A percentile compares a stretch with the other conserved stretches of the same genome.
phyloP scores from a whole-genome alignment of 257 asterid genomes.

The Solanum appendiculatum region DNA sequence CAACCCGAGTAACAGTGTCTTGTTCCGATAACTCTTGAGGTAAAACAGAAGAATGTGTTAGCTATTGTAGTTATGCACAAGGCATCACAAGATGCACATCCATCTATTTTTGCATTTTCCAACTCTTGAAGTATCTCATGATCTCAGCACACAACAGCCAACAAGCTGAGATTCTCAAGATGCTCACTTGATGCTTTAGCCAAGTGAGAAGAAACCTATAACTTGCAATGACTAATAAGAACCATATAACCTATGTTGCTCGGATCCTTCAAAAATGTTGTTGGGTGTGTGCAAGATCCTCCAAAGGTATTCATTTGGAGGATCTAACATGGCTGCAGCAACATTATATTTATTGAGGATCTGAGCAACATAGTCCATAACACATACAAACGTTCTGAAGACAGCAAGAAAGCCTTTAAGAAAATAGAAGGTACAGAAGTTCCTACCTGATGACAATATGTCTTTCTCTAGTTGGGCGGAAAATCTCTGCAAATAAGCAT shows the following conservation, averaged over 20 bases:
- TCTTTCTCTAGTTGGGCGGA: constrained; percentile 90
- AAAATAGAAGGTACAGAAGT: not conserved
- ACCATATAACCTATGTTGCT: not conserved
- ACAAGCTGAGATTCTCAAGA: not conserved
- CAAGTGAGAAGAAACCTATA: not conserved
- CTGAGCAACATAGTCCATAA: not conserved
- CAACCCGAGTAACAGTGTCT: not conserved
- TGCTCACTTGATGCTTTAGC: not conserved
- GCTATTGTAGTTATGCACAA: not conserved
- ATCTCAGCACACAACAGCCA: not conserved
- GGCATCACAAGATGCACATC: not conserved
- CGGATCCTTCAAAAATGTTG: not conserved
- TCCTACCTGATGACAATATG: constrained; percentile 76
- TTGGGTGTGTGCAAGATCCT: not conserved
- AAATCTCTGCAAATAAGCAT: constrained; percentile 46
- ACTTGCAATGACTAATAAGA: not conserved
- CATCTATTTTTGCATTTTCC: not conserved
- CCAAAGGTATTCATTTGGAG: not conserved
- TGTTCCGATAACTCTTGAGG: not conserved
- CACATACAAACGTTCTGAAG: not conserved
- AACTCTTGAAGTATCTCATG: not conserved
- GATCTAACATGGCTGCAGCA: not conserved
- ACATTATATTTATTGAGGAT: not conserved
- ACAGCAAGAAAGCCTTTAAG: not conserved
- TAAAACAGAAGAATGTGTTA: not conserved